phyloP scores from a whole-genome alignment of 73 alveolate genomes.

The Urostyla sp. region DNA sequence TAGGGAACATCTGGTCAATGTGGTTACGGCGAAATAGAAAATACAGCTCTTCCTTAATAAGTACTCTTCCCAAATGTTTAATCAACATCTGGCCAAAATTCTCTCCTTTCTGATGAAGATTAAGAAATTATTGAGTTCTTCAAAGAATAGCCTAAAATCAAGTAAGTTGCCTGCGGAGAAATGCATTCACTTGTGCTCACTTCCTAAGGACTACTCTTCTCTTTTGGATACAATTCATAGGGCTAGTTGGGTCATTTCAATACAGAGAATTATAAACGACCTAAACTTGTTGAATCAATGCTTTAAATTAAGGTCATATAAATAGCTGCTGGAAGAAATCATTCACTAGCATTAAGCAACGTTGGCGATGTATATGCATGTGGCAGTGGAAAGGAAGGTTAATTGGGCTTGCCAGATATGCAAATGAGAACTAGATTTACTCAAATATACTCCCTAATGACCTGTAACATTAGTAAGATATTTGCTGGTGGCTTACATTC shows the following conservation, averaged over 20 bases:
- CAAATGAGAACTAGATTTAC: constrained; percentile 85
- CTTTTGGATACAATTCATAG: constrained; percentile 95
- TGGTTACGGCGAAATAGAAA: constrained; percentile 91
- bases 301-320: constrained; percentile 68
- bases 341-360: constrained; percentile 88
- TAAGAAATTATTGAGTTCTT: constrained; percentile 31
- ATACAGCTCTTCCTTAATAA: constrained; percentile 74
- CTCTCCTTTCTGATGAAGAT: background rate
- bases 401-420: constrained; percentile 88
- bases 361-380: constrained; percentile 90
- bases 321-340: constrained; percentile 98
- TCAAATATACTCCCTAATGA: constrained; percentile 82
- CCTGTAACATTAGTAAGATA: constrained; percentile 82
- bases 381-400: constrained; percentile 93
- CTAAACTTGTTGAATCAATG: constrained; percentile 88
- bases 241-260: constrained; percentile 94
- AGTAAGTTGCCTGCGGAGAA: constrained; percentile 93
- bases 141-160: constrained; percentile 58
- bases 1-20: constrained; percentile 96
- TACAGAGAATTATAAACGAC: constrained; percentile 87
- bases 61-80: constrained; percentile 65
- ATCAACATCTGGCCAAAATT: background rate
- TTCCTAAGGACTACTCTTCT: constrained; percentile 86
- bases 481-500: constrained; percentile 98
- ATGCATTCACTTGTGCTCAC: constrained; percentile 92